Conservation (phyloP, 108 stramenopile species). For the Seminavis robusta region DNA sequence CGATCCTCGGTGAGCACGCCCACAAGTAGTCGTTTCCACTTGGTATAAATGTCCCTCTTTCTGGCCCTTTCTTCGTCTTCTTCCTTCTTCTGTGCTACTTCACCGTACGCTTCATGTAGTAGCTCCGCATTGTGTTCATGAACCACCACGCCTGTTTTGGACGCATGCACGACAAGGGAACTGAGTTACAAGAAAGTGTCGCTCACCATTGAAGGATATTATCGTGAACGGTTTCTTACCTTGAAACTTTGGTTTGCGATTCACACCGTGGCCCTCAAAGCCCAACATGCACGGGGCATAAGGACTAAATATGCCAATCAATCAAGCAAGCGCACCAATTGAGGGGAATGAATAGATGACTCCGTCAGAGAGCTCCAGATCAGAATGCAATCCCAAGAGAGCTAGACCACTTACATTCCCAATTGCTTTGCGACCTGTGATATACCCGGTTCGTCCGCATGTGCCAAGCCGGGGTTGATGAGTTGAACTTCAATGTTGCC, state of each 20-base stretch:
- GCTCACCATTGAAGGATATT: too few species aligned
- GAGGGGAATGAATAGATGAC: not conserved
- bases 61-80: slow-evolving; percentile 48
- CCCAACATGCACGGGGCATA: slow-evolving; percentile 88
- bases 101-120: slow-evolving; percentile 66
- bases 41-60: slow-evolving; percentile 34
- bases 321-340: too few species aligned
- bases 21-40: slow-evolving; percentile 75
- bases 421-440: slow-evolving; percentile 69
- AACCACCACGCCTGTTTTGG: slow-evolving; percentile 50
- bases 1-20: slow-evolving; percentile 72
- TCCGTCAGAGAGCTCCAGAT: not conserved
- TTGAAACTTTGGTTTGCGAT: slow-evolving; percentile 68
- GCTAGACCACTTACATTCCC: slow-evolving; percentile 30
- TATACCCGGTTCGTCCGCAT: slow-evolving; percentile 53
- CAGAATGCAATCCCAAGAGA: not conserved
- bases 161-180: not conserved
- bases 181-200: too few species aligned
- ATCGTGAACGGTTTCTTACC: too few species aligned
- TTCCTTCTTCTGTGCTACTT: slow-evolving; percentile 50
- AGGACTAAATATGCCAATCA: slow-evolving; percentile 16
- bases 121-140: slow-evolving; percentile 76
- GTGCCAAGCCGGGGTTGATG: slow-evolving; percentile 82
- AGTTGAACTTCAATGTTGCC: slow-evolving; percentile 78
- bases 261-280: slow-evolving; percentile 78